Evolutionary conservation across 2,329 filamentous ascomycete species (phyloP).

Genomic region (Hypomyces rosellus): DNA sequence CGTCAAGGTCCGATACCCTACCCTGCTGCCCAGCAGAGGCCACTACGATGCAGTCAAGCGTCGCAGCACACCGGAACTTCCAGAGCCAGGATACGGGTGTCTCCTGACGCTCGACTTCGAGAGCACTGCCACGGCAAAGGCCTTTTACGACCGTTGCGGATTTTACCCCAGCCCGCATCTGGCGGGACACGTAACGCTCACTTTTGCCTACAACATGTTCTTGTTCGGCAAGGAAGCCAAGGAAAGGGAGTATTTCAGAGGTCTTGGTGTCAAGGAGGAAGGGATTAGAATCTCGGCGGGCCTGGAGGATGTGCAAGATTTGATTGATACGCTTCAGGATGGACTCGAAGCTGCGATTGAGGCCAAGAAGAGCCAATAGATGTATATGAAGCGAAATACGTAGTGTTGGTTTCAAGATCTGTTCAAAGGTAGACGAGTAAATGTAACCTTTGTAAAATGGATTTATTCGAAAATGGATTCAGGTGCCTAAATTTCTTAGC

Average conservation of each 20-base stretch:
- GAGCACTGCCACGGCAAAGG: conserved; percentile 29
- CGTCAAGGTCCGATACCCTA: conserved; percentile 39
- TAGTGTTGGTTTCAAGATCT: too few relatives aligned
- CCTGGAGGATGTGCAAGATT: conserved; percentile 36
- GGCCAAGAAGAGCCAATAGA: background rate
- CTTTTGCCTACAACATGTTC: conserved; percentile 41
- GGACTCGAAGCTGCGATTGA: conserved; percentile 13
- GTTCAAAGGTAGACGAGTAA: too few relatives aligned
- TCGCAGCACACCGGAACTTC: conserved; percentile 36
- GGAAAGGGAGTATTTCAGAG: conserved; percentile 30
- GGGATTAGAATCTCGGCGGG: conserved; percentile 43
- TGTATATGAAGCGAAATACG: background rate
- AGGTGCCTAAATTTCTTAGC: too few relatives aligned
- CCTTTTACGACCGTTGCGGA: conserved; percentile 44
- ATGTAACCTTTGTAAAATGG: too few relatives aligned
- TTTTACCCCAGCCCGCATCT: conserved; percentile 49
- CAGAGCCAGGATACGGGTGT: conserved; percentile 47
- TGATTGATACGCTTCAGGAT: conserved; percentile 32
- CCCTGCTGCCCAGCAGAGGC: conserved; percentile 25
- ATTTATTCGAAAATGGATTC: too few relatives aligned
- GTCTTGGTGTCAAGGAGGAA: conserved; percentile 32
- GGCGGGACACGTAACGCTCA: conserved; percentile 46
- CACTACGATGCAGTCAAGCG: conserved; percentile 32
- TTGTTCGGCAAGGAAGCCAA: conserved; percentile 35
- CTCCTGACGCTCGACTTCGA: conserved; percentile 47